These are phyloP conservation scores for Xylariomycetidae sp. DNA, from an alignment of 2,329 filamentous ascomycete genomes.

Conservation along the genomic window DNA sequence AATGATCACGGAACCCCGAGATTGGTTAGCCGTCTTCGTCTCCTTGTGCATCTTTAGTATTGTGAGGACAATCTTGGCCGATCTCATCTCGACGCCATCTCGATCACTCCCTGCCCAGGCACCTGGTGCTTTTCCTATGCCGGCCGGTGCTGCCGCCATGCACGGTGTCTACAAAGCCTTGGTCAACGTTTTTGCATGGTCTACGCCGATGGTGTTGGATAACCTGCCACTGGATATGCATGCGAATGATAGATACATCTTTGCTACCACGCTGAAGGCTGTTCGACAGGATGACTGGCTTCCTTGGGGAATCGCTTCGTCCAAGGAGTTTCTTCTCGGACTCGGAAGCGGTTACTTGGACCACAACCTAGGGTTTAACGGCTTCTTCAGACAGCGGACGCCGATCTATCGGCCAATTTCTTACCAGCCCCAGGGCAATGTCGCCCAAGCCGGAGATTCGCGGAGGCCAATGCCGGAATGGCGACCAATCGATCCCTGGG, in stretches of 20 bases:
- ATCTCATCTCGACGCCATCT: constrained; percentile 34
- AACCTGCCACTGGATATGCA: constrained; percentile 35
- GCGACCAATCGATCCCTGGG: constrained; percentile 36
- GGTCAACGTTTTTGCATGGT: constrained; percentile 43
- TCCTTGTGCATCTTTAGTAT: constrained; percentile 57
- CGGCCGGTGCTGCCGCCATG: constrained; percentile 30
- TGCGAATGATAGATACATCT: constrained; percentile 40
- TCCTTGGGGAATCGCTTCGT: constrained; percentile 40
- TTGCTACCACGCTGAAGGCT: constrained; percentile 39
- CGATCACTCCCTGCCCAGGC: constrained; percentile 19
- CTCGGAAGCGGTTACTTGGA: constrained; percentile 40
- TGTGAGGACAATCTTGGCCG: constrained; percentile 46
- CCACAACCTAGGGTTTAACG: constrained; percentile 34
- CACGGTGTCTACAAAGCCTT: constrained; percentile 48
- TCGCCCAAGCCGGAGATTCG: constrained; percentile 27
- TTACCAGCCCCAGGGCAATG: constrained; percentile 28
- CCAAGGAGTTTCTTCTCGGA: constrained; percentile 44
- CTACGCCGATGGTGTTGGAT: constrained; percentile 41
- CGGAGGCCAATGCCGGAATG: constrained; percentile 35
- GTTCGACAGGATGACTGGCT: constrained; percentile 44
- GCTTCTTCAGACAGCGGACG: constrained; percentile 36
- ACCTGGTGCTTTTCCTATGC: constrained; percentile 19
- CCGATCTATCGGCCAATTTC: constrained; percentile 27
- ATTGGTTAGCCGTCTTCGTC: constrained; percentile 49
- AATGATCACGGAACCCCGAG: constrained; percentile 34